These are phyloP conservation scores for Chiua sp. DNA, from an alignment of 1,284 basidiomycete species.

Conservation along the genomic window DNA sequence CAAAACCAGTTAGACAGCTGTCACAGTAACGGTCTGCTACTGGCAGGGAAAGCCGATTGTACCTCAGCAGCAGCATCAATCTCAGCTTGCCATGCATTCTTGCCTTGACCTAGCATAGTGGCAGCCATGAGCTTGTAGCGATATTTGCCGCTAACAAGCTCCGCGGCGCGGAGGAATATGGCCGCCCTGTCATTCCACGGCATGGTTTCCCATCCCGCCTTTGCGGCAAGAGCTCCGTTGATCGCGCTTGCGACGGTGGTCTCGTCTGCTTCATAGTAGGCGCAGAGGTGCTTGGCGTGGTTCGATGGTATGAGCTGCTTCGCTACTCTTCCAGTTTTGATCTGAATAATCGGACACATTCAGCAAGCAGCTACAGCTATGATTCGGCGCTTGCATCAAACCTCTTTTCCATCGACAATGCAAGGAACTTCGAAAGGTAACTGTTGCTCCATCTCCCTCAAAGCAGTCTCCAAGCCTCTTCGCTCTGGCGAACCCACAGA, in stretches of 20 bases:
- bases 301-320: constrained; percentile 87
- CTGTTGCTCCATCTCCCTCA: constrained; percentile 82
- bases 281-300: constrained; percentile 82
- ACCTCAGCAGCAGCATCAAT: constrained; percentile 99
- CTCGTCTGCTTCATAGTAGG: constrained; percentile 89
- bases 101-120: constrained; percentile 98
- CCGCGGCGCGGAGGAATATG: constrained; percentile 97
- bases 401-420: constrained; percentile 90
- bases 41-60: constrained; percentile 21
- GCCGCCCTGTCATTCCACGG: constrained; percentile 97
- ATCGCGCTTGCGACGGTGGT: constrained; percentile 83
- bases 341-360: constrained; percentile 45
- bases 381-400: constrained; percentile 43
- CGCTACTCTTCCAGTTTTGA: constrained; percentile 83
- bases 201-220: constrained; percentile 89
- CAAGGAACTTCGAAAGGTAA: constrained; percentile 93
- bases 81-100: constrained; percentile 99
- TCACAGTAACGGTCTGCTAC: neutral
- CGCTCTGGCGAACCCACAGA: constrained; percentile 84
- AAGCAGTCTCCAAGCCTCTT: constrained; percentile 72
- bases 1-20: neutral
- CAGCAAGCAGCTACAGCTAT: neutral
- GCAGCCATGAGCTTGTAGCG: constrained; percentile 95
- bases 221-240: constrained; percentile 87
- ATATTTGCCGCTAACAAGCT: constrained; percentile 94